These are phyloP conservation scores for Epichloe gansuensis DNA, from an alignment of 2,329 filamentous ascomycete genomes.

Conservation along the genomic window DNA sequence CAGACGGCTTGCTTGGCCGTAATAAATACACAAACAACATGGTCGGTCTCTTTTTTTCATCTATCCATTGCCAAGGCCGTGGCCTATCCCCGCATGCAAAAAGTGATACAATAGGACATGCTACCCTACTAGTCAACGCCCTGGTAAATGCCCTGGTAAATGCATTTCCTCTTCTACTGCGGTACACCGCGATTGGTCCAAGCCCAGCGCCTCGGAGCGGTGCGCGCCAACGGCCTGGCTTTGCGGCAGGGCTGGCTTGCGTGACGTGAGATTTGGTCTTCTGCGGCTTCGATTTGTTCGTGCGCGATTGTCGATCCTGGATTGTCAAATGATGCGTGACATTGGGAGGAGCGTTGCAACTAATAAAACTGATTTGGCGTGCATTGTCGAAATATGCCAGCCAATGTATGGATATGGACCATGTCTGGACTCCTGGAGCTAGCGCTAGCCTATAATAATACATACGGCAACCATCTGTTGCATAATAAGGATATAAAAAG, in stretches of 20 bases:
- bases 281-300: not conserved
- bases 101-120: not conserved
- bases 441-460: too few relatives aligned
- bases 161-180: not conserved
- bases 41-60: too few relatives aligned
- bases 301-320: not conserved
- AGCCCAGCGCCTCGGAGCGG: not conserved
- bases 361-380: too few relatives aligned
- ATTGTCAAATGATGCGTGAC: too few relatives aligned
- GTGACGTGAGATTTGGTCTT: not conserved
- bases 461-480: too few relatives aligned
- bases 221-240: not conserved
- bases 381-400: too few relatives aligned
- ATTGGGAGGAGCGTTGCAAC: too few relatives aligned
- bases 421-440: too few relatives aligned
- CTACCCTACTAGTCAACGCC: not conserved
- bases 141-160: not conserved
- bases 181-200: not conserved
- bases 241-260: not conserved
- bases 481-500: too few relatives aligned
- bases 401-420: too few relatives aligned
- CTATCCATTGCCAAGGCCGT: not conserved
- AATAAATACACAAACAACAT: too few relatives aligned
- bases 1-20: too few relatives aligned
- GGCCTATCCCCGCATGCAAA: not conserved